A percentile compares a stretch with the other conserved stretches of the same genome.
Evolutionary conservation across 768 basidiomycete genomes (phyloP).

Genomic region (Auriscalpium vulgare): DNA sequence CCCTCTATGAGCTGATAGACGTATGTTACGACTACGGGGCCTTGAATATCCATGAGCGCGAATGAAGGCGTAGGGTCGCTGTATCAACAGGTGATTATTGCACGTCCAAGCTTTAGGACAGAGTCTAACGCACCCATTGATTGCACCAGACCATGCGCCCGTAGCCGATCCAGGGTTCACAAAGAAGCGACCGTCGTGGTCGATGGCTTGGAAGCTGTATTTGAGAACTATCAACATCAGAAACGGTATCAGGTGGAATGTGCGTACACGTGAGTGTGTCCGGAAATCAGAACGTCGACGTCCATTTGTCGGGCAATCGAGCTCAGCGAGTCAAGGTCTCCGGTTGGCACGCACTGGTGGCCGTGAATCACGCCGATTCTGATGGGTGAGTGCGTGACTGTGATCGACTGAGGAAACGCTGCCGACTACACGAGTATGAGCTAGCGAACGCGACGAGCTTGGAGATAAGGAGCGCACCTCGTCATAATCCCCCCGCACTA

Average conservation of each 20-base stretch:
- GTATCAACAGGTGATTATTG: not conserved
- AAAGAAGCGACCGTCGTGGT: constrained; percentile 88
- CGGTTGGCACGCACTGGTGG: constrained; percentile 87
- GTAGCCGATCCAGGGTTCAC: constrained; percentile 94
- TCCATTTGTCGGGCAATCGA: constrained; percentile 93
- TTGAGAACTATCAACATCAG: not conserved
- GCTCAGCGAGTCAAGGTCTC: constrained; percentile 85
- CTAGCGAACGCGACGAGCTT: not conserved
- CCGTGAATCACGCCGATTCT: constrained; percentile 91
- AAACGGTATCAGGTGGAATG: not conserved
- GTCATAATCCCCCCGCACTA: constrained; percentile 93
- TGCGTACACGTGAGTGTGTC: constrained; percentile 88
- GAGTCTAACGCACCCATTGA: constrained; percentile 43
- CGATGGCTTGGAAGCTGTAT: constrained; percentile 84
- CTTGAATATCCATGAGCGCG: constrained; percentile 96
- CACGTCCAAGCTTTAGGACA: not conserved
- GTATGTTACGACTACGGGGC: constrained; percentile 93
- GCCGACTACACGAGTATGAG: constrained; percentile 36
- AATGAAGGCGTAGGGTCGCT: constrained; percentile 91
- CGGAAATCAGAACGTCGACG: constrained; percentile 90
- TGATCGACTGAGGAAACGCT: constrained; percentile 71
- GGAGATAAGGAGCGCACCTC: constrained; percentile 47
- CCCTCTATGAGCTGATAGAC: constrained; percentile 94
- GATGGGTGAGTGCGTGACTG: constrained; percentile 76
- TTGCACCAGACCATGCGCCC: constrained; percentile 84